phyloP scores from a whole-genome alignment of 2,329 filamentous ascomycete genomes.

The Boeremia lycopersici region DNA sequence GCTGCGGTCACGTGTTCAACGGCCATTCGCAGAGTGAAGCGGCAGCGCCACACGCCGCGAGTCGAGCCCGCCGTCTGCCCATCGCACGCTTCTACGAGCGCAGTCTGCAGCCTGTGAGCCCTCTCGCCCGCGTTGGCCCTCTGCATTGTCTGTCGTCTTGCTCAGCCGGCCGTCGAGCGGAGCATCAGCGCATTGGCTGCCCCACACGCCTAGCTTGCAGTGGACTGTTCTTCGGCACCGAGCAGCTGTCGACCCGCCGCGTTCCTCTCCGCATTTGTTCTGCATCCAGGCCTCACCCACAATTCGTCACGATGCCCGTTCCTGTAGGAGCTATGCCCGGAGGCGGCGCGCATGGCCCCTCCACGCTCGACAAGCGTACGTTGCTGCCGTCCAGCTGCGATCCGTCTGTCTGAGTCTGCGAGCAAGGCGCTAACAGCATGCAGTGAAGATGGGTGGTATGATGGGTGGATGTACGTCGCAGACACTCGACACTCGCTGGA shows the following conservation, averaged over 20 bases:
- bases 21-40: constrained; percentile 1
- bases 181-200: constrained; percentile 7
- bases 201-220: not conserved
- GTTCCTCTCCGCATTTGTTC: constrained; percentile 24
- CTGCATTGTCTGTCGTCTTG: not conserved
- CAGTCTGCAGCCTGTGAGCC: not conserved
- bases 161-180: not conserved
- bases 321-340: constrained; percentile 55
- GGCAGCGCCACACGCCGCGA: not conserved
- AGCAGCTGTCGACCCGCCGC: constrained; percentile 15
- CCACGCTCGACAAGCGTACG: constrained; percentile 74
- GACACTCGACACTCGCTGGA: not conserved
- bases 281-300: constrained; percentile 1
- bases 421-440: constrained; percentile 41
- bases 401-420: not conserved
- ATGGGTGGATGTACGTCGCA: constrained; percentile 90
- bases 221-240: constrained; percentile 13
- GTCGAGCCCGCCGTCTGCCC: not conserved
- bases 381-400: constrained; percentile 18
- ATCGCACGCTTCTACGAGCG: not conserved
- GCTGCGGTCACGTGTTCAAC: constrained; percentile 9
- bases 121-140: not conserved
- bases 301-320: constrained; percentile 58
- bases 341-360: constrained; percentile 59
- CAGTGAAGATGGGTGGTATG: constrained; percentile 98